These are phyloP conservation scores for Mortierella sp. DNA, from an alignment of 371 early-diverging fungal species.

Conservation along the genomic window DNA sequence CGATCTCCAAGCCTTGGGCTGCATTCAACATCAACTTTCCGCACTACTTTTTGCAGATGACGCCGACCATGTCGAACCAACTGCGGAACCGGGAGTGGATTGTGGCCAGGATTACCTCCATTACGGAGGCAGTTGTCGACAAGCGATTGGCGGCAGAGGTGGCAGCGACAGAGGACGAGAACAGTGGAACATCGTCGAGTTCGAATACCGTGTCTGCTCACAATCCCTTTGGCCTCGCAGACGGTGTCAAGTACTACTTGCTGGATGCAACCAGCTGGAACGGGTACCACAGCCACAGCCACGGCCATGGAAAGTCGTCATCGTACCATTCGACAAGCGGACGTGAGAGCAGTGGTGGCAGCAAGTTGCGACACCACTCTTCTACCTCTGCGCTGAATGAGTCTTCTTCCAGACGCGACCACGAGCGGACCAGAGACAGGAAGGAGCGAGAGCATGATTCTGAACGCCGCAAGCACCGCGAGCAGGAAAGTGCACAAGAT, in stretches of 20 bases:
- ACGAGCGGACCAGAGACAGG: constrained; percentile 29
- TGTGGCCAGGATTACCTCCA: constrained; percentile 74
- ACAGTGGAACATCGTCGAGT: constrained; percentile 15
- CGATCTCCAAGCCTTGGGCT: constrained; percentile 81
- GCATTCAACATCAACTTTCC: constrained; percentile 87
- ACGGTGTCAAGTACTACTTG: constrained; percentile 71
- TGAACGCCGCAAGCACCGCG: constrained; percentile 35
- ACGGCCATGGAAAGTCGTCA: constrained; percentile 48
- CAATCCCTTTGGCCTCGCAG: constrained; percentile 77
- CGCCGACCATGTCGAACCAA: constrained; percentile 59
- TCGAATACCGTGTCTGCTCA: constrained; percentile 54
- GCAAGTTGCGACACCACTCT: constrained; percentile 51
- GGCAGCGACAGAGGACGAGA: constrained; percentile 7
- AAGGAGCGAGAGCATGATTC: constrained; percentile 20
- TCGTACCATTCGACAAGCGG: constrained; percentile 40
- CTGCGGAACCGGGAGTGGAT: constrained; percentile 76
- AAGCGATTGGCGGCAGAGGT: constrained; percentile 26
- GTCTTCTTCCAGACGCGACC: constrained; percentile 39
- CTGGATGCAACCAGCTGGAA: constrained; percentile 72
- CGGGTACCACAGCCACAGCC: constrained; percentile 24
- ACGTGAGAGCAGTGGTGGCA: constrained; percentile 26
- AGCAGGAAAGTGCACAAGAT: constrained; percentile 10
- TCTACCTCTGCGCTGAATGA: constrained; percentile 37
- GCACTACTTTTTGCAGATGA: constrained; percentile 77
- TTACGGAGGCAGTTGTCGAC: constrained; percentile 67